Evolutionary conservation across 352 stramenopile genomes (phyloP).

Genomic region (Phytopythium delawarense): DNA sequence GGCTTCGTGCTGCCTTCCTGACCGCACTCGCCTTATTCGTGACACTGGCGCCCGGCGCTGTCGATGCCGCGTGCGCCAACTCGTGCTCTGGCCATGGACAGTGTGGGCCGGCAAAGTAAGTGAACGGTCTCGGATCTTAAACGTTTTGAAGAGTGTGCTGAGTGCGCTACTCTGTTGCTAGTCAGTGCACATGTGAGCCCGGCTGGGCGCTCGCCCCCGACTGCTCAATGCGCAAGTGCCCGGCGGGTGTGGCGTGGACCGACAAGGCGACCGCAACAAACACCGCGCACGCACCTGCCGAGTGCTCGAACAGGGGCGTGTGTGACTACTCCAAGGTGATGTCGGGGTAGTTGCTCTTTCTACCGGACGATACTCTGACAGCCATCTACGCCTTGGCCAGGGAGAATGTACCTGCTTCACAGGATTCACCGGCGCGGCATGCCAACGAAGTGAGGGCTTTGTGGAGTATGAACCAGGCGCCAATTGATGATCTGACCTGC

Average conservation of each 20-base stretch:
- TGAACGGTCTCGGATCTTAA: neutral
- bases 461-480: neutral
- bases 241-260: slow-evolving; percentile 63
- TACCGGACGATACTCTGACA: neutral
- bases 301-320: slow-evolving; percentile 64
- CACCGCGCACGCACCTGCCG: slow-evolving; percentile 37
- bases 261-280: slow-evolving; percentile 72
- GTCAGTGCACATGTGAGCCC: slow-evolving; percentile 64
- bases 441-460: slow-evolving; percentile 40
- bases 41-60: neutral
- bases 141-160: neutral
- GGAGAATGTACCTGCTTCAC: slow-evolving; percentile 55
- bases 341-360: neutral
- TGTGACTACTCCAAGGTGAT: slow-evolving; percentile 54
- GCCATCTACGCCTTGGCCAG: slow-evolving; percentile 11
- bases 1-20: neutral
- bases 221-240: slow-evolving; percentile 68
- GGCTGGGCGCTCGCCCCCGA: slow-evolving; percentile 62
- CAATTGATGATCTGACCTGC: neutral
- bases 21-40: neutral
- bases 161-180: slow-evolving; percentile 10
- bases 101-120: slow-evolving; percentile 46
- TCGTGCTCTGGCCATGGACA: slow-evolving; percentile 56
- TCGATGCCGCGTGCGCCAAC: slow-evolving; percentile 40
- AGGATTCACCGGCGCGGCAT: slow-evolving; percentile 53